Percentiles rank a stretch among this genome's conserved stretches.
These are phyloP conservation scores for Allantophomopsis cytisporea DNA, from an alignment of 2,329 filamentous ascomycete genomes.

Conservation along the genomic window DNA sequence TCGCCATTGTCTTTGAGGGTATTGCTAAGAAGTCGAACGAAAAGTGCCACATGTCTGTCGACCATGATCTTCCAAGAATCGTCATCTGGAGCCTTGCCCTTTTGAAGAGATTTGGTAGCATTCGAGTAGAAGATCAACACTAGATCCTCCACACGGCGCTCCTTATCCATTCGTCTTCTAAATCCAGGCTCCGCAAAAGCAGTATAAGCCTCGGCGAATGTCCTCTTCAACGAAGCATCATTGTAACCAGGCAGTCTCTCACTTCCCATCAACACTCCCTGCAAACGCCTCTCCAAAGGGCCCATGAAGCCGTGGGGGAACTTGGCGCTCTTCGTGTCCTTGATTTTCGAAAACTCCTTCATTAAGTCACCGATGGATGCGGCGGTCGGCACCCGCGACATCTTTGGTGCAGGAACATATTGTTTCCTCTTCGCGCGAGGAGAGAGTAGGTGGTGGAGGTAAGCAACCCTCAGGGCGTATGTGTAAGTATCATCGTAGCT, in stretches of 20 bases:
- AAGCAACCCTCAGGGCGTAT: slow-evolving; percentile 81
- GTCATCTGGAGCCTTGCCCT: slow-evolving; percentile 63
- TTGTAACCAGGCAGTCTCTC: slow-evolving; percentile 81
- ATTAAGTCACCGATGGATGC: slow-evolving; percentile 74
- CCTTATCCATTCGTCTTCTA: slow-evolving; percentile 84
- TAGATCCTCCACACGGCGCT: slow-evolving; percentile 81
- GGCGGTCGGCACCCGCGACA: slow-evolving; percentile 42
- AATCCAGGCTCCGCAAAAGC: slow-evolving; percentile 83
- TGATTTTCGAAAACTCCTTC: slow-evolving; percentile 62
- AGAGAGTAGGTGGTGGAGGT: slow-evolving; percentile 84
- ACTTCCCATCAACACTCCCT: slow-evolving; percentile 49
- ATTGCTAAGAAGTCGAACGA: slow-evolving; percentile 72
- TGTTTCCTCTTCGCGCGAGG: slow-evolving; percentile 82
- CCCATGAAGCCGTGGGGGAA: slow-evolving; percentile 61
- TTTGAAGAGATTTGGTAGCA: slow-evolving; percentile 80
- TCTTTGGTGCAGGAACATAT: slow-evolving; percentile 57
- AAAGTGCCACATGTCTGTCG: slow-evolving; percentile 87
- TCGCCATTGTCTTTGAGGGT: slow-evolving; percentile 74
- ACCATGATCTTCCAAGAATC: slow-evolving; percentile 86
- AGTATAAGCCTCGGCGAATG: slow-evolving; percentile 89
- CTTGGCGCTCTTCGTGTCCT: slow-evolving; percentile 55
- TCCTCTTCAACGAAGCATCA: slow-evolving; percentile 82
- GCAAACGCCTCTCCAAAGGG: slow-evolving; percentile 37
- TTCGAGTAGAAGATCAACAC: slow-evolving; percentile 94
- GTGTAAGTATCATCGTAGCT: slow-evolving; percentile 75